Evolutionary conservation across 768 basidiomycete genomes (phyloP).

Genomic region (Sarcodon sp.): DNA sequence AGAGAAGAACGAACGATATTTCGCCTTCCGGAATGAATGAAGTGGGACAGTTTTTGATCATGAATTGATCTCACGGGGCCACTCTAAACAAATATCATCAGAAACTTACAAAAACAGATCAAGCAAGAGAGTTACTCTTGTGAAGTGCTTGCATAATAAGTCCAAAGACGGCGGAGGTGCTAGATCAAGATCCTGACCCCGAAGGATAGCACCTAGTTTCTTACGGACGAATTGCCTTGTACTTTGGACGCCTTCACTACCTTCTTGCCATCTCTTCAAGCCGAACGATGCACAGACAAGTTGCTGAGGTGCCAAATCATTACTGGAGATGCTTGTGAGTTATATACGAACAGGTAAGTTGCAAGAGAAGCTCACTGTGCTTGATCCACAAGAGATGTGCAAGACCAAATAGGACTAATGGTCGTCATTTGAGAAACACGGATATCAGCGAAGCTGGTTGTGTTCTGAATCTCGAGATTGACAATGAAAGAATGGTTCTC

Average conservation of each 20-base stretch:
- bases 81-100: not conserved
- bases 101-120: not conserved
- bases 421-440: slow-evolving; percentile 44
- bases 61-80: slow-evolving; percentile 8
- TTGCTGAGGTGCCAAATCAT: slow-evolving; percentile 32
- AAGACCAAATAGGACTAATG: slow-evolving; percentile 62
- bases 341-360: not conserved
- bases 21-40: slow-evolving; percentile 40
- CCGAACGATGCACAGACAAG: slow-evolving; percentile 30
- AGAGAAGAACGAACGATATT: slow-evolving; percentile 24
- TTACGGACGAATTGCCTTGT: slow-evolving; percentile 36
- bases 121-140: slow-evolving; percentile 23
- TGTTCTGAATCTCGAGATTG: slow-evolving; percentile 44
- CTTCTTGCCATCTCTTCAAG: slow-evolving; percentile 23
- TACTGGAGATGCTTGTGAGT: slow-evolving; percentile 16
- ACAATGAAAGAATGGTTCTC: slow-evolving; percentile 37
- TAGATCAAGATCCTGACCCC: slow-evolving; percentile 25
- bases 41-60: slow-evolving; percentile 20
- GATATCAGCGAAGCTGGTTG: slow-evolving; percentile 25
- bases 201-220: slow-evolving; percentile 37
- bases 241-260: slow-evolving; percentile 22
- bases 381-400: slow-evolving; percentile 22
- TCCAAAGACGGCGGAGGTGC: slow-evolving; percentile 40
- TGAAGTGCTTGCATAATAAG: slow-evolving; percentile 34
- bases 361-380: slow-evolving; percentile 26